These are phyloP conservation scores for Bacidia gigantensis DNA, from an alignment of 495 filamentous ascomycete species.

Conservation along the genomic window DNA sequence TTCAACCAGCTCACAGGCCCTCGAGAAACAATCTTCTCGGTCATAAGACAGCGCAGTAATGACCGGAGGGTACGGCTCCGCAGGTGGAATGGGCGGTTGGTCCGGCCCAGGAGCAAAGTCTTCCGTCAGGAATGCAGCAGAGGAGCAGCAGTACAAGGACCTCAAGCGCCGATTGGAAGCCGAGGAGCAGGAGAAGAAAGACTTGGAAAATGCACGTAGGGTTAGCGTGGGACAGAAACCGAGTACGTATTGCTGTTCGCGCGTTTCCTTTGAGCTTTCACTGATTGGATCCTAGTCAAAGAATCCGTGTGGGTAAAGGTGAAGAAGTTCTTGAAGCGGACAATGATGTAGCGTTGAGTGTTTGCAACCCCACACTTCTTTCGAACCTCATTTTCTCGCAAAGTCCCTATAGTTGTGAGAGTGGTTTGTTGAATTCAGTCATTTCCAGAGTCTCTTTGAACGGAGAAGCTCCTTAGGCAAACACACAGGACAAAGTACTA, in stretches of 20 bases:
- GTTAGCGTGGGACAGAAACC: constrained; percentile 8
- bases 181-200: constrained; percentile 26
- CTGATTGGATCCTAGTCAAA: neutral
- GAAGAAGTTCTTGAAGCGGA: constrained; percentile 1
- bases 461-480: too few species aligned
- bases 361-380: too few species aligned
- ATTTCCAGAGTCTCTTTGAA: too few species aligned
- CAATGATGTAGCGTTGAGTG: constrained; percentile 3
- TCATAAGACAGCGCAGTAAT: too few species aligned
- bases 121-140: constrained; percentile 18
- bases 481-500: too few species aligned
- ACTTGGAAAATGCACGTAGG: constrained; percentile 7
- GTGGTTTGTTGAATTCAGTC: too few species aligned
- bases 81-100: neutral
- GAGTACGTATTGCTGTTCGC: neutral
- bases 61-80: too few species aligned
- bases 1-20: too few species aligned
- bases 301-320: constrained; percentile 6
- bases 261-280: neutral
- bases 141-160: constrained; percentile 26
- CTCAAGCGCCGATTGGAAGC: constrained; percentile 30
- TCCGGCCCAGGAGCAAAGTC: neutral
- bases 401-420: too few species aligned
- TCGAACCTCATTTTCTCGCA: too few species aligned
- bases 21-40: too few species aligned